Conservation (phyloP, 805 yeast species). For the Candida dajiaensis region DNA sequence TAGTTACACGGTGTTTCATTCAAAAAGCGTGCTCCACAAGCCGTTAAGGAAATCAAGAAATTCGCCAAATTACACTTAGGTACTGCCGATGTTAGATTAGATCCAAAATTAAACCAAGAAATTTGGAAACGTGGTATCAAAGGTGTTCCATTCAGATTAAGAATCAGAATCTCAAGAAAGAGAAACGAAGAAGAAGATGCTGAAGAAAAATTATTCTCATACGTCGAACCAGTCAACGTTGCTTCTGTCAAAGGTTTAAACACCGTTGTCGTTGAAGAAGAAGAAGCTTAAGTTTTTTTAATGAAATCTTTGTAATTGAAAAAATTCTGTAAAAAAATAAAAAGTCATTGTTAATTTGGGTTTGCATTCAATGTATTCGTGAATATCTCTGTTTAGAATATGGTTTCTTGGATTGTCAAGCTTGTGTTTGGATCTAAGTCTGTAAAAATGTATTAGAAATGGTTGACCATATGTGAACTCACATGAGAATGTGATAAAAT, state of each 20-base stretch:
- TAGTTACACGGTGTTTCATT: constrained; percentile 96
- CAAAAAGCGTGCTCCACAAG: constrained; percentile 99
- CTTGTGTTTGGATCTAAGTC: too few relatives aligned
- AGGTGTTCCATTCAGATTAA: constrained; percentile 97
- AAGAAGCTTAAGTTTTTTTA: constrained; percentile 26
- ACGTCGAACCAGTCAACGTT: constrained; percentile 95
- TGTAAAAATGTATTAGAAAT: too few relatives aligned
- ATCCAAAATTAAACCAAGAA: constrained; percentile 97
- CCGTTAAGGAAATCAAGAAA: constrained; percentile 98
- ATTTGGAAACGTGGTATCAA: constrained; percentile 99
- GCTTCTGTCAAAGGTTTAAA: constrained; percentile 95
- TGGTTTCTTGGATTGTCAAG: too few relatives aligned
- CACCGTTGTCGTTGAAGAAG: constrained; percentile 90
- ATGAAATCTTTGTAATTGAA: background rate
- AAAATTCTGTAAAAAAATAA: background rate
- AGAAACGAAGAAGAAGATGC: constrained; percentile 99
- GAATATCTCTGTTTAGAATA: background rate
- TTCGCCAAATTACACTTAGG: constrained; percentile 99
- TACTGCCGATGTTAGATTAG: constrained; percentile 97
- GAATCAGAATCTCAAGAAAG: constrained; percentile 98
- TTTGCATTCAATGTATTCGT: background rate
- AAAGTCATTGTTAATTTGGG: background rate
- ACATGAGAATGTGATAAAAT: too few relatives aligned
- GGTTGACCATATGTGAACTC: too few relatives aligned
- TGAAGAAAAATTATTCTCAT: constrained; percentile 94